phyloP scores from a whole-genome alignment of 2,329 filamentous ascomycete species.

The Tolypocladium cylindrosporum region DNA sequence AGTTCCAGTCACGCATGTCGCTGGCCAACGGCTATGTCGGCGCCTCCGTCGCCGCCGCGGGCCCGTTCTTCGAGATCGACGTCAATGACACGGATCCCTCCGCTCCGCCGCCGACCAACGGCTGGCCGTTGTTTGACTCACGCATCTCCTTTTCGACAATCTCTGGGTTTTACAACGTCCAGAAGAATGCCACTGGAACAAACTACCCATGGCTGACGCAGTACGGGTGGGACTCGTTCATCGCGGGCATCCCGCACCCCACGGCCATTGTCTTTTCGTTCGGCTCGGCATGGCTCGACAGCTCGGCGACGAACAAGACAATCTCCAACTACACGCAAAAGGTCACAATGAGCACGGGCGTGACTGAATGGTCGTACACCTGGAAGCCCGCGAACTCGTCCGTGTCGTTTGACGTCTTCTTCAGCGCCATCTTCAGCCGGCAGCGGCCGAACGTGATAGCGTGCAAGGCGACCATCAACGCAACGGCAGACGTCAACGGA shows the following conservation, averaged over 20 bases:
- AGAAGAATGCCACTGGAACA: constrained; percentile 44
- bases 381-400: constrained; percentile 43
- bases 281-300: constrained; percentile 46
- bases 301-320: constrained; percentile 45
- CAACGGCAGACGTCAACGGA: constrained; percentile 40
- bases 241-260: constrained; percentile 60
- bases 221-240: constrained; percentile 51
- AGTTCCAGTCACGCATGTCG: constrained; percentile 16
- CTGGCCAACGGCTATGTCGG: constrained; percentile 19
- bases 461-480: constrained; percentile 52
- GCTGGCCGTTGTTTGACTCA: constrained; percentile 57
- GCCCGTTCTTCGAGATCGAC: constrained; percentile 17
- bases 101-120: constrained; percentile 33
- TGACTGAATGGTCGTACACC: constrained; percentile 53
- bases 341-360: constrained; percentile 52
- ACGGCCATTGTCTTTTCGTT: constrained; percentile 35
- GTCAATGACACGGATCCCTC: constrained; percentile 4
- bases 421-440: constrained; percentile 34
- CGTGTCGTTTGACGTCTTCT: constrained; percentile 26
- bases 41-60: constrained; percentile 14
- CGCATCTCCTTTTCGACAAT: constrained; percentile 59
- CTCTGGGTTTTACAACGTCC: constrained; percentile 55
- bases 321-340: constrained; percentile 52
- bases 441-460: constrained; percentile 53
- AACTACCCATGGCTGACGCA: constrained; percentile 62